These are phyloP conservation scores for Coemansia sp. DNA, from an alignment of 192 early-diverging fungal species.

Conservation along the genomic window DNA sequence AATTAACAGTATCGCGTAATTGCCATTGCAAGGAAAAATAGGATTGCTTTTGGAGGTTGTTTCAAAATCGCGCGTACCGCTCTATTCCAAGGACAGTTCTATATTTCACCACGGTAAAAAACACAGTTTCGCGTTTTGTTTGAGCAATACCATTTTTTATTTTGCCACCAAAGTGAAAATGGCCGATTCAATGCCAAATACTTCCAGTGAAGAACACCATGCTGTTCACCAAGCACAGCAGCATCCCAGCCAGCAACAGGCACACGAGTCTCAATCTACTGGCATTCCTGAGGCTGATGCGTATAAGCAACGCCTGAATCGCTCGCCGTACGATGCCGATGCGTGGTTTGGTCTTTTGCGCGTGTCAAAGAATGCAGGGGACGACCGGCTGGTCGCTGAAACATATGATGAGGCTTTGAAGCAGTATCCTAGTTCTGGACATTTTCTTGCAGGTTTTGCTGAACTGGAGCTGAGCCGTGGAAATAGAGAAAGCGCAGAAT, in stretches of 20 bases:
- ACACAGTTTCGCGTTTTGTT: constrained; percentile 9
- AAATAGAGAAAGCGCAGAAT: constrained; percentile 74
- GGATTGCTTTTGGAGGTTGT: background rate
- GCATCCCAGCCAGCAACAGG: constrained; percentile 2
- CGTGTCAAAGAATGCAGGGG: constrained; percentile 60
- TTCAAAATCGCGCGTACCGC: background rate
- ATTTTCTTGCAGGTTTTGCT: constrained; percentile 75
- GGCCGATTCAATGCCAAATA: constrained; percentile 12
- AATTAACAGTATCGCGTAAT: background rate
- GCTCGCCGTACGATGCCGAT: constrained; percentile 61
- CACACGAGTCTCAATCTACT: constrained; percentile 7
- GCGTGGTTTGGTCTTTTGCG: constrained; percentile 67
- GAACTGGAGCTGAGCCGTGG: constrained; percentile 80
- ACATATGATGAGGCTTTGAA: constrained; percentile 69
- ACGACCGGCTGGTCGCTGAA: constrained; percentile 60
- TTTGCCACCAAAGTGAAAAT: constrained; percentile 1
- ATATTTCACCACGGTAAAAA: background rate
- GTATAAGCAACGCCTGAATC: constrained; percentile 56
- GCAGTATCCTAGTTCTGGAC: constrained; percentile 80
- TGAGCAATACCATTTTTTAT: constrained; percentile 2
- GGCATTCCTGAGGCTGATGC: constrained; percentile 53
- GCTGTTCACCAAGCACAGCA: background rate
- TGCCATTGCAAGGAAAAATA: background rate
- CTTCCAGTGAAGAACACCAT: constrained; percentile 5
- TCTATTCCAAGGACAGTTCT: background rate